phyloP scores from a whole-genome alignment of 495 filamentous ascomycete species.

The Penicillium odoratum region DNA sequence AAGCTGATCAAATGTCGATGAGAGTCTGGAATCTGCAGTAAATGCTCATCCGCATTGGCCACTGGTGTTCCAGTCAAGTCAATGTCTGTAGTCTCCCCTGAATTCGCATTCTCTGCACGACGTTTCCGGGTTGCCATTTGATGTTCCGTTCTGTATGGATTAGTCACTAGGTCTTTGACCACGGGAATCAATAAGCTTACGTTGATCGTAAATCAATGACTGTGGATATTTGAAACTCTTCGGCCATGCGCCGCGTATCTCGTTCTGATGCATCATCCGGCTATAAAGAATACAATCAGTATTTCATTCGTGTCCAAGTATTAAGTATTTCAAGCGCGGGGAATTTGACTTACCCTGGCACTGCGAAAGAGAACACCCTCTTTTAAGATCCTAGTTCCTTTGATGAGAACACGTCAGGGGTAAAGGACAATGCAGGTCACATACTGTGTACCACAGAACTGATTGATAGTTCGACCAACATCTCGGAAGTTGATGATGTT shows the following conservation, averaged over 20 bases:
- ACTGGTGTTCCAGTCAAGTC: conserved; percentile 33
- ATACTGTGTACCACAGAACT: conserved; percentile 53
- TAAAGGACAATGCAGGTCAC: conserved; percentile 8
- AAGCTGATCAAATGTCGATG: conserved; percentile 64
- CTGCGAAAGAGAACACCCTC: conserved; percentile 74
- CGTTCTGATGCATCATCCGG: conserved; percentile 67
- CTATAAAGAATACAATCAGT: conserved; percentile 13
- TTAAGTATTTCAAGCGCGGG: background rate
- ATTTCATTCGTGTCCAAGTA: background rate
- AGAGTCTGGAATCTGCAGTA: conserved; percentile 59
- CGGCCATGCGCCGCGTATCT: conserved; percentile 60
- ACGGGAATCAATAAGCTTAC: conserved; percentile 38
- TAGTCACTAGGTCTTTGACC: conserved; percentile 2
- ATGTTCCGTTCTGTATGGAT: conserved; percentile 63
- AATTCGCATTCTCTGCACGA: conserved; percentile 36
- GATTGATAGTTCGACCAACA: conserved; percentile 73
- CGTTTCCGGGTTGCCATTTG: conserved; percentile 66
- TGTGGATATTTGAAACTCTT: conserved; percentile 63
- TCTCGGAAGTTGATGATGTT: conserved; percentile 83
- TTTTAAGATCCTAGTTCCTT: conserved; percentile 54
- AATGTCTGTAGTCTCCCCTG: conserved; percentile 12
- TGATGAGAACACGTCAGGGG: conserved; percentile 2
- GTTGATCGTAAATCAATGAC: conserved; percentile 78
- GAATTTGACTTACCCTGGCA: conserved; percentile 55
- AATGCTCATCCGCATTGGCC: conserved; percentile 43